Conservation (phyloP, 441 rosid genomes). For the Eutrema salsugineum region DNA sequence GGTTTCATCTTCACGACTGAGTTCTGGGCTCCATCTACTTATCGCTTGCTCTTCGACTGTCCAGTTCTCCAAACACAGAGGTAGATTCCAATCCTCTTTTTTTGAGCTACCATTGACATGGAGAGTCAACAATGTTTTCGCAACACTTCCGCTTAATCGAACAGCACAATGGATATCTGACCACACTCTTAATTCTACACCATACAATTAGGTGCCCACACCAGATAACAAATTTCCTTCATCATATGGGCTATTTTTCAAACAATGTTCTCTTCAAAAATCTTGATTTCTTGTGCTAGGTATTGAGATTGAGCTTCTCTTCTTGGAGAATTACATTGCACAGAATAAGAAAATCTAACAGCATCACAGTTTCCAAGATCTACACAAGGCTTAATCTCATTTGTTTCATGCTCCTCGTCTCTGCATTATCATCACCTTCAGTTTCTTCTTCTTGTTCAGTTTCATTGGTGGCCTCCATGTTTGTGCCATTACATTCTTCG, state of each 20-base stretch:
- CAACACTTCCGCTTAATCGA: constrained; percentile 68
- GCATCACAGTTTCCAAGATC: too few species aligned
- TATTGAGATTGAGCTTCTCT: too few species aligned
- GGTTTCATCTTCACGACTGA: constrained; percentile 18
- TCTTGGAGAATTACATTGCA: too few species aligned
- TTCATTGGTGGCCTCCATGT: too few species aligned
- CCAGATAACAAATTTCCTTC: too few species aligned
- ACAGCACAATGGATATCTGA: constrained; percentile 58
- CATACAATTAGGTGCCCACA: too few species aligned
- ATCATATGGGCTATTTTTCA: too few species aligned
- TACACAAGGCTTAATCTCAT: background rate
- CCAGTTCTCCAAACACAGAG: constrained; percentile 39
- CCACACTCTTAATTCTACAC: constrained; percentile 60
- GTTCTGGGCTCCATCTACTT: constrained; percentile 27
- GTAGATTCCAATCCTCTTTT: constrained; percentile 19
- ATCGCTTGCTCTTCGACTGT: constrained; percentile 43
- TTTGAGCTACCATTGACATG: constrained; percentile 24
- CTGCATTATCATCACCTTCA: background rate
- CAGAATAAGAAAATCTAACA: too few species aligned
- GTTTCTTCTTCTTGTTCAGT: background rate
- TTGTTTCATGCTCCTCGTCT: background rate
- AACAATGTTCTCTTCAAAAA: too few species aligned
- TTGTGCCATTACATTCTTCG: too few species aligned
- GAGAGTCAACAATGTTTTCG: constrained; percentile 52
- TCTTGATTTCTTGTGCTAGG: too few species aligned